These are phyloP conservation scores for Leishmania tarentolae DNA, from an alignment of 208 protist species.

Conservation along the genomic window DNA sequence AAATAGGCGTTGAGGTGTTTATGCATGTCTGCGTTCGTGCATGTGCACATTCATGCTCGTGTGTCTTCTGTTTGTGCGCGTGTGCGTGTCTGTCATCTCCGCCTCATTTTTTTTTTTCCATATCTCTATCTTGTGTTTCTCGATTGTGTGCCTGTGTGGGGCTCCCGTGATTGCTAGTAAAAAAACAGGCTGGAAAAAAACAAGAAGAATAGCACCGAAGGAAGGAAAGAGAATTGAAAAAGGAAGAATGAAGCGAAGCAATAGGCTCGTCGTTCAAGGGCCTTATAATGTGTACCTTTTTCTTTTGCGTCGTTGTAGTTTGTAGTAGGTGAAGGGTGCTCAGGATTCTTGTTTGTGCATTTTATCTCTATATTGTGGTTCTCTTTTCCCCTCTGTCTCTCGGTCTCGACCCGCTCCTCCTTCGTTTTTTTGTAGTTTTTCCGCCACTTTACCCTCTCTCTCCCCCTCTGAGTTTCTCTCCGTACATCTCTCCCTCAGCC, in stretches of 20 bases:
- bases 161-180: background rate
- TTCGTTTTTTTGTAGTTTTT: background rate
- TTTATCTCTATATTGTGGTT: background rate
- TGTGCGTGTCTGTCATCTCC: constrained; percentile 8
- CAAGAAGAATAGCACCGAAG: background rate
- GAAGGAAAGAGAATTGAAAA: background rate
- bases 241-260: background rate
- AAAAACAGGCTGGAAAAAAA: background rate
- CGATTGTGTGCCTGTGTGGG: background rate
- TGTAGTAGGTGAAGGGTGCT: background rate
- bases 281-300: background rate
- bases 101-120: constrained; percentile 7
- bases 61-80: constrained; percentile 10
- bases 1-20: constrained; percentile 7
- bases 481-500: background rate
- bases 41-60: constrained; percentile 11
- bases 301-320: background rate
- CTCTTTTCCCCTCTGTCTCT: background rate
- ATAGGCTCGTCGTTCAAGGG: background rate
- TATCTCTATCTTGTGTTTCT: background rate
- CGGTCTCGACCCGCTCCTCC: constrained; percentile 11
- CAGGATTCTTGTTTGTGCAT: background rate
- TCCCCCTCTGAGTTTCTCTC: constrained; percentile 8
- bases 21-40: constrained; percentile 8
- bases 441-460: constrained; percentile 3